A percentile compares a stretch with the other conserved stretches of the same genome.
These are phyloP conservation scores for Candida succiphila DNA, from an alignment of 805 yeast species.

Conservation along the genomic window DNA sequence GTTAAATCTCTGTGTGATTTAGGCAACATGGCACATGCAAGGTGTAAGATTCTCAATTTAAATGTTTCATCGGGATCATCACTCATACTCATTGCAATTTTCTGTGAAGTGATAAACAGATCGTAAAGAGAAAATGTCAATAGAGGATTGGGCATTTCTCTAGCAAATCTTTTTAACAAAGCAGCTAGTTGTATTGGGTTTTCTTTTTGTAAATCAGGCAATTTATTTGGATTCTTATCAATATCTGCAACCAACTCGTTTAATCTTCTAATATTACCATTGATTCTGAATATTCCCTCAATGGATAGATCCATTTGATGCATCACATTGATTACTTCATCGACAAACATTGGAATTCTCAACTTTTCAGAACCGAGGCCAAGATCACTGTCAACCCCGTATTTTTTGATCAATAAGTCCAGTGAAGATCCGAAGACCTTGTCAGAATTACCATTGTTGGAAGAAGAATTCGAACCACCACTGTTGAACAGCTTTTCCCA, in stretches of 20 bases:
- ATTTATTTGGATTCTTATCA: constrained; percentile 60
- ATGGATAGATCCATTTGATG: constrained; percentile 88
- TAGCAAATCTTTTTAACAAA: constrained; percentile 75
- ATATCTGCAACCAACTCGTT: constrained; percentile 64
- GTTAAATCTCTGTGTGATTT: constrained; percentile 71
- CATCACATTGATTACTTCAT: constrained; percentile 75
- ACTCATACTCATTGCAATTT: constrained; percentile 13
- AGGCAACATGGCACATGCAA: constrained; percentile 72
- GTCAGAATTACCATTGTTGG: constrained; percentile 1
- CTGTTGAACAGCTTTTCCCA: constrained; percentile 40
- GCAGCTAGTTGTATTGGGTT: constrained; percentile 92
- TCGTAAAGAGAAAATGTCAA: constrained; percentile 68
- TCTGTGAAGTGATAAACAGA: constrained; percentile 67
- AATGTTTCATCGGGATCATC: constrained; percentile 23
- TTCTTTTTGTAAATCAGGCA: constrained; percentile 63
- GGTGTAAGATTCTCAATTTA: constrained; percentile 45
- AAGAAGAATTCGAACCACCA: background rate
- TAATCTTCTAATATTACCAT: constrained; percentile 84
- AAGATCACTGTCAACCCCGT: constrained; percentile 74
- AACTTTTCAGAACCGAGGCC: constrained; percentile 79
- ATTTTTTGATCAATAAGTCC: constrained; percentile 51
- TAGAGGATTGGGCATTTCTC: constrained; percentile 90
- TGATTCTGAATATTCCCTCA: constrained; percentile 93
- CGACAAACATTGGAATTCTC: constrained; percentile 76
- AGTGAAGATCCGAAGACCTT: constrained; percentile 73